Percentiles rank a stretch among this genome's conserved stretches.
phyloP scores from a whole-genome alignment of 192 early-diverging fungal species.

The Coemansia sp. region DNA sequence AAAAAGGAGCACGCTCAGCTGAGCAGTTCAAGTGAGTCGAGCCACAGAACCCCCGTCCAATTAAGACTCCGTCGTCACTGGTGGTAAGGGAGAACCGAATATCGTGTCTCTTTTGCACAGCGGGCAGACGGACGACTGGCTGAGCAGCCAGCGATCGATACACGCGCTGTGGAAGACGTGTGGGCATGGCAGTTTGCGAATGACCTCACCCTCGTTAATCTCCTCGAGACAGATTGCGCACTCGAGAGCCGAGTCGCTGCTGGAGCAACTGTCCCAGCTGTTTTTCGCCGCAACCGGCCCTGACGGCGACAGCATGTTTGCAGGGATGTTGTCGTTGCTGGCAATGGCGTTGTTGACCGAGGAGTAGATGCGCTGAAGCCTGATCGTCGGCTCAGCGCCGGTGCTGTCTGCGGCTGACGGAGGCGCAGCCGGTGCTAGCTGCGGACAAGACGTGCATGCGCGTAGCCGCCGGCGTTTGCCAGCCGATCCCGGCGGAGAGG shows the following conservation, averaged over 20 bases:
- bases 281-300: neutral
- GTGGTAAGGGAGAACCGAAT: neutral
- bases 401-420: neutral
- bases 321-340: neutral
- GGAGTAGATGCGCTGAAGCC: slow-evolving; percentile 14
- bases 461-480: neutral
- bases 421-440: neutral
- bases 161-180: slow-evolving; percentile 54
- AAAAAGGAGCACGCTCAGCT: too few species aligned
- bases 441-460: slow-evolving; percentile 10
- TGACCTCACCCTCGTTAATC: slow-evolving; percentile 31
- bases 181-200: slow-evolving; percentile 46
- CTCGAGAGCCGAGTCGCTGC: slow-evolving; percentile 13
- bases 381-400: neutral
- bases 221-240: slow-evolving; percentile 56
- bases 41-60: neutral
- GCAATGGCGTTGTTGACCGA: slow-evolving; percentile 1
- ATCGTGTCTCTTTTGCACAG: slow-evolving; percentile 53
- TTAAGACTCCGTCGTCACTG: neutral
- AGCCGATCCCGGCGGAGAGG: neutral
- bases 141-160: slow-evolving; percentile 56
- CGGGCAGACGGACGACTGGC: slow-evolving; percentile 54
- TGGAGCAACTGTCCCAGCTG: slow-evolving; percentile 4
- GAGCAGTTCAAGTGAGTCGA: too few species aligned
- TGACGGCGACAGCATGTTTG: neutral